Evolutionary conservation across 1,139 yeast genomes (phyloP).

Genomic region (Eremothecium coryli): DNA sequence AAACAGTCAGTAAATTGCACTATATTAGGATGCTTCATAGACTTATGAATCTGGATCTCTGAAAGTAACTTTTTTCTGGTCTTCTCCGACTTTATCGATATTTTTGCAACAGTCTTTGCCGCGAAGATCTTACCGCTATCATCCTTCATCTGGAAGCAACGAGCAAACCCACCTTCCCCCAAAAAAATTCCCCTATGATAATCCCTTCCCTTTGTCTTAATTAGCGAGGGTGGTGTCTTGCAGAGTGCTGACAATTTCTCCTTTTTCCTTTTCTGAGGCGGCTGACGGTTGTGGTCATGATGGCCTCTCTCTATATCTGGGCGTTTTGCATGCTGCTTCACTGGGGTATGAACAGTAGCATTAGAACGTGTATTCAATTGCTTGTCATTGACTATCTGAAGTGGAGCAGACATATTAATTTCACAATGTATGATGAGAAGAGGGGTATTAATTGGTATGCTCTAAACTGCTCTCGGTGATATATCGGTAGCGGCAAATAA

Average conservation of each 20-base stretch:
- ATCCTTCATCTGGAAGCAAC: constrained; percentile 95
- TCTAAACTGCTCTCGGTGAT: constrained; percentile 1
- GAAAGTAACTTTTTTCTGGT: constrained; percentile 81
- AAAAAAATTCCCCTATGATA: constrained; percentile 84
- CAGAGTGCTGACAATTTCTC: constrained; percentile 82
- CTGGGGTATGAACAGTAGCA: constrained; percentile 24
- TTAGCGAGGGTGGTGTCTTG: constrained; percentile 90
- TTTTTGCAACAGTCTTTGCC: constrained; percentile 96
- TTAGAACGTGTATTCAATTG: constrained; percentile 28
- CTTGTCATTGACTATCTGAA: constrained; percentile 29
- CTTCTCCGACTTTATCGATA: constrained; percentile 83
- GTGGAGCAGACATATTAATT: constrained; percentile 21
- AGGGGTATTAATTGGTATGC: constrained; percentile 4
- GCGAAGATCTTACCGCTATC: constrained; percentile 82
- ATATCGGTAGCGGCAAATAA: constrained; percentile 4
- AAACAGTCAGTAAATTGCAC: constrained; percentile 91
- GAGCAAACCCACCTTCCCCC: constrained; percentile 98
- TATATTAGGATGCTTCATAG: constrained; percentile 79
- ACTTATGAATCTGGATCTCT: constrained; percentile 91
- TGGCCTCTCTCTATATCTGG: constrained; percentile 11
- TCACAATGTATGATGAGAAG: not conserved
- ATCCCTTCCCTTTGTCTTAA: constrained; percentile 82
- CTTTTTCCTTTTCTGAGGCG: constrained; percentile 52
- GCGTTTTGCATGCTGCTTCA: constrained; percentile 14
- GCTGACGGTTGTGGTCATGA: constrained; percentile 23